phyloP scores from a whole-genome alignment of 768 basidiomycete species.

The Galerina sulciceps region DNA sequence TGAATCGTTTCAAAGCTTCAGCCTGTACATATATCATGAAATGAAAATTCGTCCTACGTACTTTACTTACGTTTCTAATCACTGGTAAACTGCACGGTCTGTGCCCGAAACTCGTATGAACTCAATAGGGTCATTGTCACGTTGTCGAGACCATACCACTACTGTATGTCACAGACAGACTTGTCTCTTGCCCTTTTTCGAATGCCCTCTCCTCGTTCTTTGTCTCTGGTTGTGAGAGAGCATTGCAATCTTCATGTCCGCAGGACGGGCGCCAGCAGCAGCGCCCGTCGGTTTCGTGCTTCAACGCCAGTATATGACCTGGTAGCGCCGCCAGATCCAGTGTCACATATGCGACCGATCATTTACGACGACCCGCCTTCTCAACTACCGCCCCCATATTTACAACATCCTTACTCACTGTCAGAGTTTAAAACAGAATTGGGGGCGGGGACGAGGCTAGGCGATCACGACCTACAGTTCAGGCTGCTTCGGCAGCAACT shows the following conservation, averaged over 20 bases:
- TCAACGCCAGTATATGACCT: constrained; percentile 33
- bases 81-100: too few species aligned
- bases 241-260: too few species aligned
- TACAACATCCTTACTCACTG: constrained; percentile 78
- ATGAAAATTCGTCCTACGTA: too few species aligned
- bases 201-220: too few species aligned
- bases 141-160: too few species aligned
- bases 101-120: too few species aligned
- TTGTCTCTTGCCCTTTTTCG: too few species aligned
- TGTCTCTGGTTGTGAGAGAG: too few species aligned
- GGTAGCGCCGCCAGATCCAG: constrained; percentile 75
- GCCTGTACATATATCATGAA: neutral
- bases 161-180: too few species aligned
- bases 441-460: constrained; percentile 31
- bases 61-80: too few species aligned
- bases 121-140: too few species aligned
- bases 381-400: constrained; percentile 35
- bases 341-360: constrained; percentile 81
- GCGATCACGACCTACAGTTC: constrained; percentile 67
- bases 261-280: too few species aligned
- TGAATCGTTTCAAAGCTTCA: constrained; percentile 14
- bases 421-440: constrained; percentile 56
- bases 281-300: constrained; percentile 47
- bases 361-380: constrained; percentile 67
- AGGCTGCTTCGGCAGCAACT: constrained; percentile 72